A percentile compares a stretch with the other conserved stretches of the same genome.
Conservation (phyloP, 2,329 filamentous ascomycete genomes). For the Exophiala mesophila region DNA sequence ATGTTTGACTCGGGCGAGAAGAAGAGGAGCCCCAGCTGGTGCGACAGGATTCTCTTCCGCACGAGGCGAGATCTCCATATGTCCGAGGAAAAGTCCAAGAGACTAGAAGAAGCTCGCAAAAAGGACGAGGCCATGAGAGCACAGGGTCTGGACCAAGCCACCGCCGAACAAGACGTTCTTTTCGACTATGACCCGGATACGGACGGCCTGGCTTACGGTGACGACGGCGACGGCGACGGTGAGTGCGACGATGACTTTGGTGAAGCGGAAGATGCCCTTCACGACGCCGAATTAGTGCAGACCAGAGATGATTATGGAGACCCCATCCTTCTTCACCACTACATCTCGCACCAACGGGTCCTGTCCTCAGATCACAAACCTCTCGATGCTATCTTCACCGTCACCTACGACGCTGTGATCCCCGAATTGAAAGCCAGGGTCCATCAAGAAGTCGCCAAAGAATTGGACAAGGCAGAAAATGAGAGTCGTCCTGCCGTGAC, state of each 20-base stretch:
- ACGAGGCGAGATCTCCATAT: constrained; percentile 65
- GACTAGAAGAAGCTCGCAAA: constrained; percentile 62
- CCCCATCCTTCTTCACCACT: constrained; percentile 57
- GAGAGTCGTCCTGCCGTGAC: constrained; percentile 79
- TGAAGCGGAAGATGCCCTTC: constrained; percentile 35
- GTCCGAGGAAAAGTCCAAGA: constrained; percentile 59
- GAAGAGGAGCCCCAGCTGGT: constrained; percentile 89
- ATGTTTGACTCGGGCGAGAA: constrained; percentile 96
- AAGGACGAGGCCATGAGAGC: constrained; percentile 82
- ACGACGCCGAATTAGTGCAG: constrained; percentile 27
- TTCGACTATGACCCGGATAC: constrained; percentile 87
- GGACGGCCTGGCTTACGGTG: constrained; percentile 56
- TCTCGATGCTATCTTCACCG: constrained; percentile 71
- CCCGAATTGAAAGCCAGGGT: constrained; percentile 78
- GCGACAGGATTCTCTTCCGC: constrained; percentile 85
- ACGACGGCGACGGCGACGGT: constrained; percentile 40
- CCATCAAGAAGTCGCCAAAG: constrained; percentile 78
- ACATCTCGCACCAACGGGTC: constrained; percentile 83
- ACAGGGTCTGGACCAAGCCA: constrained; percentile 67
- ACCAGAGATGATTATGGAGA: constrained; percentile 38
- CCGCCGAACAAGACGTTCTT: constrained; percentile 73
- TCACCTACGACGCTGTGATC: constrained; percentile 82
- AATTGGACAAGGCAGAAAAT: constrained; percentile 87
- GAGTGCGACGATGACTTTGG: constrained; percentile 58
- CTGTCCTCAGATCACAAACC: constrained; percentile 96